Percentiles rank a stretch among this genome's conserved stretches.
phyloP scores from a whole-genome alignment of 2,329 filamentous ascomycete species.

The Trichoderma sp. region DNA sequence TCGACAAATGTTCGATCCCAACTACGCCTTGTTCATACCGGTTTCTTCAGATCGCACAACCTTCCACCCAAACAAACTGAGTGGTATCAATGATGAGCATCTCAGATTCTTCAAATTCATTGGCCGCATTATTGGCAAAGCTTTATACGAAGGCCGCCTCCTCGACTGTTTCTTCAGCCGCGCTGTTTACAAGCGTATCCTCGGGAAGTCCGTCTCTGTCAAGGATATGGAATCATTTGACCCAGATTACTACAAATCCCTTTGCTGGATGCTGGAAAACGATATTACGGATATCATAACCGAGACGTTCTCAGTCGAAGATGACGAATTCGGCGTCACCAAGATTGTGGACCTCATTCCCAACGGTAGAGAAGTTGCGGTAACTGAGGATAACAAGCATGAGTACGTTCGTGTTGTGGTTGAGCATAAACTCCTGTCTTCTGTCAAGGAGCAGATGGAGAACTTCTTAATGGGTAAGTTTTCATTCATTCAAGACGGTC shows the following conservation, averaged over 20 bases:
- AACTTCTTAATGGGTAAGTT: constrained; percentile 78
- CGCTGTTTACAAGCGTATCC: constrained; percentile 96
- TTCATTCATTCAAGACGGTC: not conserved
- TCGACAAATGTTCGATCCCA: constrained; percentile 97
- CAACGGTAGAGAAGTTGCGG: constrained; percentile 85
- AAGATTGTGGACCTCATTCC: constrained; percentile 84
- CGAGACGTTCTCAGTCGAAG: constrained; percentile 92
- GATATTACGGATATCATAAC: constrained; percentile 98
- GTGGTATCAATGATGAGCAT: constrained; percentile 92
- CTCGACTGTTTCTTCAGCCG: constrained; percentile 99
- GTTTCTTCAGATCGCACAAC: constrained; percentile 97
- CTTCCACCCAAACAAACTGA: constrained; percentile 96
- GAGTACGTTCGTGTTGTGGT: constrained; percentile 95
- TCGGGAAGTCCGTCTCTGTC: constrained; percentile 91
- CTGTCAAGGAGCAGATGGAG: constrained; percentile 92
- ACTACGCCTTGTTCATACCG: constrained; percentile 94
- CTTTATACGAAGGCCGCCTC: constrained; percentile 91
- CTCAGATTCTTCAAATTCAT: constrained; percentile 99
- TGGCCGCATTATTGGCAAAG: constrained; percentile 96
- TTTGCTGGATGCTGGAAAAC: constrained; percentile 98
- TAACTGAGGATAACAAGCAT: constrained; percentile 98
- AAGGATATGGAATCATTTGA: constrained; percentile 99
- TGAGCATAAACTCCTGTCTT: constrained; percentile 87
- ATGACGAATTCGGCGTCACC: constrained; percentile 89
- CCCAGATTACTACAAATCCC: constrained; percentile 97